Evolutionary conservation across 345 rosid genomes (phyloP).

Genomic region (Populus tremula): DNA sequence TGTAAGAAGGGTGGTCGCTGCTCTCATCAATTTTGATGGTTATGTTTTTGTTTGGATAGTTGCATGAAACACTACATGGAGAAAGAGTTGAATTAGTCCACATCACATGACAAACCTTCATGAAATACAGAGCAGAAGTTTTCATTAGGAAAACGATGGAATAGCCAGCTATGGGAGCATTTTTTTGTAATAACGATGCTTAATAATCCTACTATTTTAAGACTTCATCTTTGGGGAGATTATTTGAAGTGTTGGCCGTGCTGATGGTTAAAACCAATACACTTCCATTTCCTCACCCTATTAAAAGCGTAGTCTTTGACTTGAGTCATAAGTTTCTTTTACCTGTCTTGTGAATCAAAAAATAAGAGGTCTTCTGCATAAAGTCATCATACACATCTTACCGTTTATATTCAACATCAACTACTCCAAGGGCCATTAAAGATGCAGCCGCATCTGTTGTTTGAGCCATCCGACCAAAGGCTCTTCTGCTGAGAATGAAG

Average conservation of each 20-base stretch:
- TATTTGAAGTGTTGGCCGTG: neutral
- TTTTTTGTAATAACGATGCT: neutral
- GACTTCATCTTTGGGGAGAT: neutral
- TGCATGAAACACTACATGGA: conserved; percentile 54
- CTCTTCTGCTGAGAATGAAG: conserved; percentile 54
- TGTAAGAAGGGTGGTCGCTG: conserved; percentile 59
- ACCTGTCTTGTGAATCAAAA: neutral
- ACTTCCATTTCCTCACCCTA: neutral
- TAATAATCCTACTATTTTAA: neutral
- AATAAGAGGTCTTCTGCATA: neutral
- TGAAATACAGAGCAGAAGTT: neutral
- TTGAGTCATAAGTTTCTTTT: neutral
- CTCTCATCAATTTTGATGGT: conserved; percentile 66
- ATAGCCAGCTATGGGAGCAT: neutral
- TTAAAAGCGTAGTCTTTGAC: neutral
- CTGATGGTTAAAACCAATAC: neutral
- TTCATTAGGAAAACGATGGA: neutral
- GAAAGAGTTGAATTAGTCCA: conserved; percentile 13
- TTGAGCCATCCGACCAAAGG: conserved; percentile 63
- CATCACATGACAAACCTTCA: neutral
- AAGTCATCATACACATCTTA: conserved; percentile 17
- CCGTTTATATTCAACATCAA: conserved; percentile 62
- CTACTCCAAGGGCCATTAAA: conserved; percentile 45
- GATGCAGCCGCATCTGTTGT: conserved; percentile 43
- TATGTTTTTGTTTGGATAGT: conserved; percentile 54